These are phyloP conservation scores for Aspergillus sclerotiicarbonarius DNA, from an alignment of 495 filamentous ascomycete species.

Conservation along the genomic window DNA sequence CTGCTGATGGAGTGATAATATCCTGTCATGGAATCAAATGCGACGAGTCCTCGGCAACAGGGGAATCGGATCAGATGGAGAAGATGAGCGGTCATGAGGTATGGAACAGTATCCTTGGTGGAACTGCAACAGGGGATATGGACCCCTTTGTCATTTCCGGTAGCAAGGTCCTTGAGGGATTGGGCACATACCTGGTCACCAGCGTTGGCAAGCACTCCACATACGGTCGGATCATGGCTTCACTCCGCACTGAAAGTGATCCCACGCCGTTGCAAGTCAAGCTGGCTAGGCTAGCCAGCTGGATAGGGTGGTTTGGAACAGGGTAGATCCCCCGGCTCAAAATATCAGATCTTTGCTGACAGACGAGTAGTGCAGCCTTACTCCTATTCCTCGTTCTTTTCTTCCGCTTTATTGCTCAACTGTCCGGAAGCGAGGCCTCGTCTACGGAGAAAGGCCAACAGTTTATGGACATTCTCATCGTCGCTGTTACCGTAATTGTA, in stretches of 20 bases:
- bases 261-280: constrained; percentile 65
- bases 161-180: constrained; percentile 65
- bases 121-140: constrained; percentile 55
- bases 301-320: constrained; percentile 59
- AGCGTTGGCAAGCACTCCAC: constrained; percentile 60
- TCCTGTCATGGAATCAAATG: constrained; percentile 65
- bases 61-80: constrained; percentile 67
- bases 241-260: constrained; percentile 57
- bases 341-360: constrained; percentile 24
- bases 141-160: constrained; percentile 65
- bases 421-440: constrained; percentile 43
- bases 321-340: constrained; percentile 21
- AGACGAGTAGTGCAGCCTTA: constrained; percentile 51
- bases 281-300: constrained; percentile 59
- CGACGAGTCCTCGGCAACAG: constrained; percentile 68
- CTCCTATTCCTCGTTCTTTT: constrained; percentile 61
- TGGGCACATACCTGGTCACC: constrained; percentile 64
- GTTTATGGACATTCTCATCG: constrained; percentile 67
- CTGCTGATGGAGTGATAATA: constrained; percentile 60
- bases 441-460: constrained; percentile 59
- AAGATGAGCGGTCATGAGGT: constrained; percentile 61
- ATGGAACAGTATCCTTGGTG: constrained; percentile 54
- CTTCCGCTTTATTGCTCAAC: constrained; percentile 58
- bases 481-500: constrained; percentile 66
- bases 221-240: constrained; percentile 65